phyloP scores from a whole-genome alignment of 441 rosid species.

The Raphanus hybrid region DNA sequence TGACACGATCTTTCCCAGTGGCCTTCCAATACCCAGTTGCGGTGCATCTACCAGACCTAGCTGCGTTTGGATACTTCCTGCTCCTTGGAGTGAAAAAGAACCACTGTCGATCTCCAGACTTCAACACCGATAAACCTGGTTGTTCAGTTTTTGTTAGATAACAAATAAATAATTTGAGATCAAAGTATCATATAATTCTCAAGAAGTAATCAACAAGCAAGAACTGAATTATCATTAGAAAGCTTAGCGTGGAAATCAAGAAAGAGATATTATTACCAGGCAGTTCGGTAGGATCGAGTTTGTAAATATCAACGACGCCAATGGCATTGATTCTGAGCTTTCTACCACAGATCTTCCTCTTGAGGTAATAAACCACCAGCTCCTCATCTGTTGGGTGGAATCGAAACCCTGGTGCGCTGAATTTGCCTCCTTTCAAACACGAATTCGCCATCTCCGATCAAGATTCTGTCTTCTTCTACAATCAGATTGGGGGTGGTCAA shows the following conservation, averaged over 20 bases:
- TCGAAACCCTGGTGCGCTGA: conserved; percentile 85
- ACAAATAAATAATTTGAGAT: not conserved
- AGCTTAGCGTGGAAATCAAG: not conserved
- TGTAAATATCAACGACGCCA: conserved; percentile 76
- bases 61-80: conserved; percentile 82
- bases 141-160: not conserved
- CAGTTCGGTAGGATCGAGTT: conserved; percentile 79
- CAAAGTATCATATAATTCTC: too few species aligned
- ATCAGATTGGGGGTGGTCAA: not conserved
- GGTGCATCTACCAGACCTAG: conserved; percentile 79
- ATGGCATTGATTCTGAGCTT: conserved; percentile 60
- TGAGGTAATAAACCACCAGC: conserved; percentile 69
- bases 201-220: too few species aligned
- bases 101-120: conserved; percentile 85
- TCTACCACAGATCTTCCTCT: conserved; percentile 71
- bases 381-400: conserved; percentile 92
- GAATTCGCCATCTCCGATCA: conserved; percentile 2
- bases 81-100: conserved; percentile 82
- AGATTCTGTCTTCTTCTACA: not conserved
- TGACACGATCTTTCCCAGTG: conserved; percentile 74
- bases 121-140: conserved; percentile 66
- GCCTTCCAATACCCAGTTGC: conserved; percentile 81
- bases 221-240: too few species aligned
- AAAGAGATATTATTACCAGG: conserved; percentile 54
- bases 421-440: conserved; percentile 43